Base-by-base conservation (phyloP, 1,139 yeast species). In the Magnusiomyces tetraspermus region DNA sequence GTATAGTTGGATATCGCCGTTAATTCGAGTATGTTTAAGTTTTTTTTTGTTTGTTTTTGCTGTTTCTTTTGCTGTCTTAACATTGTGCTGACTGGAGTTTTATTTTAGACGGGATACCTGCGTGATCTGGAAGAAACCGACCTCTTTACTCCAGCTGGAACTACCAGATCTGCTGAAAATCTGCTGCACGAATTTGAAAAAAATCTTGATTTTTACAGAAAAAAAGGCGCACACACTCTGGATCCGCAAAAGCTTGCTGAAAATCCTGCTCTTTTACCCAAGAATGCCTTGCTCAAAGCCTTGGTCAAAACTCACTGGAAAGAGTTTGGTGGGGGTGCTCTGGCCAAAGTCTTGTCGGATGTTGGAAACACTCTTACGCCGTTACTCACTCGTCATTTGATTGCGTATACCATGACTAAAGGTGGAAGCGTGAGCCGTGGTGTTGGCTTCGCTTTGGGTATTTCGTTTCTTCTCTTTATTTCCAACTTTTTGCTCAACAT, bases 121-220 rank as follows among this genome's bases (percentile, higher is more conserved):
- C 74, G 95, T 60, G 81, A 87, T 0, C 67, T 85, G 37, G 79
- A 78, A 50, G 79, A 81, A 5, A 75, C 77, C 51, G 95, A 85
- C 66, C 65, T 85, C 53, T 84, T 72, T 66, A 68, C 69, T 45
- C 71, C 85, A 52, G 75, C 78, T 15, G 75, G 73, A 11, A 76
- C 78, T 22, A 67, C 79, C 57, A 71, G 76, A 50, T 80, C 83
- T 15, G 80, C 80, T 30, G 59, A 67, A 57, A 41, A 54, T 11
- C 65, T 78, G 55, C 68, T 77, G 26, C 67, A 61, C 1, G 61
- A 55, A 15, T 78, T 80, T 54, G 66, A 72, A 42, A 52, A 53
- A 2, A 61, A 73, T 58, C 68, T 81, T 51, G 63, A 67, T 4
- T 59, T 58, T n/a, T 73, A 77, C 54, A 19, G 31, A 24, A 4